Base-by-base conservation (phyloP, 257 asterid genomes). In the Solanum chaucha region DNA sequence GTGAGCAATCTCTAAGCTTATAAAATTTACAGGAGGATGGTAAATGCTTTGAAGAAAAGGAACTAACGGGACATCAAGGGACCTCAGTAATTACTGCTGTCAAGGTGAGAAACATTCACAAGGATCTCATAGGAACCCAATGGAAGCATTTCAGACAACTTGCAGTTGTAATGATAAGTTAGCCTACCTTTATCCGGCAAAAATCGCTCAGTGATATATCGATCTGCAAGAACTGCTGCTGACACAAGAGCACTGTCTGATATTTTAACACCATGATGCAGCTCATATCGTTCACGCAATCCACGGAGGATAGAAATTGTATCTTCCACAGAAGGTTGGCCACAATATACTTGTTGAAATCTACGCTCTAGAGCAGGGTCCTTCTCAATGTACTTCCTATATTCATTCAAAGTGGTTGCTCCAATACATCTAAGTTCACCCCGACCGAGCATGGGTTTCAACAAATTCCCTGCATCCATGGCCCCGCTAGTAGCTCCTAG, bases 291-390 rank as follows among this genome's bases (percentile, higher is more conserved):
- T 90, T 96, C 99, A 44, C 98, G 97, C 92, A 96, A 91, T 68
- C 99, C 99, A 86, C 99, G 99, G 85, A 96, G 93, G 86, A 96
- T 96, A 44, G 98, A 96, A n/a, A 96, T 91, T 36, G 98, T 88
- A 90, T 95, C 98, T 90, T 95, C 99, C 40, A 96, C 98, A 85
- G 98, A 94, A 87, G 99, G 99, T 87, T 94, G 96, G 82, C 95
- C 95, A 90, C 99, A 96, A 87, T 90, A 96, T 82, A 96, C 99
- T 92, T 96, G 99, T 87, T 96, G 99, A 87, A 96, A 96, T 90
- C 99, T 93, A 82, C 99, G 96, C 87, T 96, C 99, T 87, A 96
- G 85, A 44, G 99, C 99, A 90, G 98, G 98, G 89, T 96, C 99
- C 93, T 96, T 96, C 92, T 96, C 99, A 88, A 96, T 93, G 91